Percentiles rank a stretch among this genome's conserved stretches.
Conservation (phyloP, 129 eudicot genomes). For the Flaveria brownii region DNA sequence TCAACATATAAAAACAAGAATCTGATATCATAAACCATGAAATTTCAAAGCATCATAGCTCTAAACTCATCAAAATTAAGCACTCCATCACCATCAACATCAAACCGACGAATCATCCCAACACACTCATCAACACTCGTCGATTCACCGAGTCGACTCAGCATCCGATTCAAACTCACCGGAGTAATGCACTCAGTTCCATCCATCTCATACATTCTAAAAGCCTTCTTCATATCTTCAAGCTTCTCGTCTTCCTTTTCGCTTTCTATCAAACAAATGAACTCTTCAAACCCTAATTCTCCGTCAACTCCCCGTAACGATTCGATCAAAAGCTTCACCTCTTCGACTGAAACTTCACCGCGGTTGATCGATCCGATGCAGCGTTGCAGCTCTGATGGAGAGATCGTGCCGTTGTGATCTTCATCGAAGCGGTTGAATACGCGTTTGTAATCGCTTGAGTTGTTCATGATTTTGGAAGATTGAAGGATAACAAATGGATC, state of each 20-base stretch:
- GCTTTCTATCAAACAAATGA: slow-evolving; percentile 34
- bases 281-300: slow-evolving; percentile 34
- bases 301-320: slow-evolving; percentile 8
- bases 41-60: neutral
- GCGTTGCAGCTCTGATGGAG: slow-evolving; percentile 30
- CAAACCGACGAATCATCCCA: slow-evolving; percentile 28
- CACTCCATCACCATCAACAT: slow-evolving; percentile 1
- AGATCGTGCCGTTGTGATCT: slow-evolving; percentile 29
- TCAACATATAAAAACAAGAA: too few species aligned
- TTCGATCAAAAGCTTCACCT: slow-evolving; percentile 18
- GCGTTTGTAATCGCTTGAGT: slow-evolving; percentile 31
- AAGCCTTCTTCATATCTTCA: slow-evolving; percentile 41
- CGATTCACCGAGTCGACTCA: slow-evolving; percentile 46
- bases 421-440: slow-evolving; percentile 39
- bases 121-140: slow-evolving; percentile 38
- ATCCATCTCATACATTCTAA: slow-evolving; percentile 46
- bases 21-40: neutral
- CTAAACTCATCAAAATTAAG: neutral
- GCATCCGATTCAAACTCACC: slow-evolving; percentile 47
- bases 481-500: neutral
- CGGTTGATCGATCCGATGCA: slow-evolving; percentile 3
- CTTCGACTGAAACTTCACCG: slow-evolving; percentile 23
- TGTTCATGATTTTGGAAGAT: slow-evolving; percentile 16
- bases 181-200: slow-evolving; percentile 46
- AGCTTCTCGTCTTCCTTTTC: slow-evolving; percentile 36